Evolutionary conservation across 2,329 filamentous ascomycete species (phyloP), one percentile per base, ranked within the genome.

Genomic region (Nigrospora sphaerica): DNA sequence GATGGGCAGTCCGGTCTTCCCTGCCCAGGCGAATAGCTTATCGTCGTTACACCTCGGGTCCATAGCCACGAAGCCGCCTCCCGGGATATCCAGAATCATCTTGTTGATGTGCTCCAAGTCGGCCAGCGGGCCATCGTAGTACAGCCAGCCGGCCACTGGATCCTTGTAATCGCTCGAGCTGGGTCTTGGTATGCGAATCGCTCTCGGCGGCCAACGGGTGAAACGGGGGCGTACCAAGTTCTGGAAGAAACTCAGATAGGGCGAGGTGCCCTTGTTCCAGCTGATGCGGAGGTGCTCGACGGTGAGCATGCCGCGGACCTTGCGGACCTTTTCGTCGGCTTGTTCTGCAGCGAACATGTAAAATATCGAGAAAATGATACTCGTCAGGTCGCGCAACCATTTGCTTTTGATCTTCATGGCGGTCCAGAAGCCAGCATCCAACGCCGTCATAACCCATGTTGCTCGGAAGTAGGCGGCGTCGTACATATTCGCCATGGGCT

Each of bases 391-490:
- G 35, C 90, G 78, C 37, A 95, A 56, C 81, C 87, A 91, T 57
- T 86, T 90, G 44, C 63, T 63, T 41, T 80, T 80, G 52, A 98
- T 91, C 58, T 83, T 85, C 93, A 98, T 98, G 32, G 93, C 93
- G 0, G 90, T 95, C 93, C 93, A 98, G 66, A 96, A 98, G 2
- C 93, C 93, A 6, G 93, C 93, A 58, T 98, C 93, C 50, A 98
- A 70, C 0, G 90, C 93, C 0, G 93, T 98, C 45, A 93, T 83
- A 14, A 97, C 81, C 93, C 93, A 98, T 62, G 93, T 98, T 46
- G 93, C 93, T 42, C 93, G 85, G 65, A 95, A 98, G 70, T 95
- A 98, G 28, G 87, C 83, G 44, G 88, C 77, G 46, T 88, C 89
- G 70, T 98, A 98, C 63, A 97, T 85, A 61, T 95, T 95, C 31